phyloP scores from a whole-genome alignment of 352 stramenopile genomes.

The Globisporangium irregulare region DNA sequence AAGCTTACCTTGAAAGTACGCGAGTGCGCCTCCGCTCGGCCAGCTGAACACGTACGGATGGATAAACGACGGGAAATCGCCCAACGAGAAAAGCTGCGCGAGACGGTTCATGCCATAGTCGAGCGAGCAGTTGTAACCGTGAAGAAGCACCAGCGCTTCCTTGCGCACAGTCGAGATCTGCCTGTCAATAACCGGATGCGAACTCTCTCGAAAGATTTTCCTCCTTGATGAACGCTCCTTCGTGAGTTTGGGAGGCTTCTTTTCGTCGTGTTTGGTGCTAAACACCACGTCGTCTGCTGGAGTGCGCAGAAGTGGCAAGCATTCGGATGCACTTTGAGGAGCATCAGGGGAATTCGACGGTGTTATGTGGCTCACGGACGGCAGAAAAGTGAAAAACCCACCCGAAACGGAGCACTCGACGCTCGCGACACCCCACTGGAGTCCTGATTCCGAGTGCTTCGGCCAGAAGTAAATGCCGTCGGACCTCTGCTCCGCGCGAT shows the following conservation, averaged over 20 bases:
- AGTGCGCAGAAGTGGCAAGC: conserved; percentile 35
- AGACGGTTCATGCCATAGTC: conserved; percentile 31
- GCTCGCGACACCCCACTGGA: conserved; percentile 75
- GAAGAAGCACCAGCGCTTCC: conserved; percentile 34
- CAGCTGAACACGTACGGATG: conserved; percentile 48
- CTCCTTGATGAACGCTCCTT: conserved; percentile 20
- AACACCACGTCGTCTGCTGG: conserved; percentile 54
- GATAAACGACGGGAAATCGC: conserved; percentile 34
- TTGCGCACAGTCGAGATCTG: neutral
- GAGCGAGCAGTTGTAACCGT: conserved; percentile 39
- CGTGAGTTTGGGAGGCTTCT: conserved; percentile 1
- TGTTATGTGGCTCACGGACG: conserved; percentile 52
- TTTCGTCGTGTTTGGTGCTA: conserved; percentile 23
- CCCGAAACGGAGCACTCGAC: conserved; percentile 78
- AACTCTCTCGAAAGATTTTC: conserved; percentile 23
- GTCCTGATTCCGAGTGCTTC: conserved; percentile 35
- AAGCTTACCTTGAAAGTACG: conserved; percentile 30
- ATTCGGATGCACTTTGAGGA: conserved; percentile 37
- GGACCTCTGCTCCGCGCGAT: conserved; percentile 31
- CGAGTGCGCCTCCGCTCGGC: conserved; percentile 31
- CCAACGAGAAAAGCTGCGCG: conserved; percentile 30
- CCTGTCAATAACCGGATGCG: conserved; percentile 16
- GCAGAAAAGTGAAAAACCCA: conserved; percentile 71
- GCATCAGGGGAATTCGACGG: conserved; percentile 29
- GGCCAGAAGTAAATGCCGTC: conserved; percentile 49